Base-by-base conservation (phyloP, 192 early-diverging fungal species). In the Geranomyces michiganensis region DNA sequence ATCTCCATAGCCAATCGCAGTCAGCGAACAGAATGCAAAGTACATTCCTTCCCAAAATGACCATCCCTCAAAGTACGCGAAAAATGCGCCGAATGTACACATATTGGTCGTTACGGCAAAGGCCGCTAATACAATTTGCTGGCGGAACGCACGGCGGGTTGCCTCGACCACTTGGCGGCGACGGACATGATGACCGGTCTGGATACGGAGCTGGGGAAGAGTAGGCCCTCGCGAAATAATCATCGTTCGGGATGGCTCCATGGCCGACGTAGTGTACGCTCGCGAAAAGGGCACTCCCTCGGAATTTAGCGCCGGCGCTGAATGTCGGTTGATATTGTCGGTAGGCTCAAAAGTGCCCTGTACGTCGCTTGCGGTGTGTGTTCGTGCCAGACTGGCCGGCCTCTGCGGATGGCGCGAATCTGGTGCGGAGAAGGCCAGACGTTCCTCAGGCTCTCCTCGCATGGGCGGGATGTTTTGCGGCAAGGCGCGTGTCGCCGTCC, bases 1-100 rank as follows among this genome's bases (percentile, higher is more conserved):
- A 58, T 85, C 84, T 29, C 84, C 84, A 41, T 69, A 75, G 14
- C 73, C 72, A 51, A 85, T 85, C 12, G 84, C 80, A 17, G 74
- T 60, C 5, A 85, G 46, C 10, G 84, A 30, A 24, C 61, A 62
- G 71, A 74, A 84, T 3, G 78, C 65, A 43, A 85, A 85, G 59
- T 85, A 85, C 27, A 85, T 14, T 13, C 81, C 81, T 48, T 85
- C 84, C 44, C 72, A 27, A 65, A 72, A 74, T 1, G 44, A 26
- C 84, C 84, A 85, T 1, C 58, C 74, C 62, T 85, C 84, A 8
- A 85, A 64, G 26, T 27, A 67, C 1, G 82, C 47, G 58, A 84
- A 84, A n/a, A 76, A 21, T 1, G 22, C 26, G 14, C 80, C 84
- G 55, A 80, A 82, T 1, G 75, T 21, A 21, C 82, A 31, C 70